Percentiles rank a stretch among this genome's conserved stretches.
Evolutionary conservation across 768 basidiomycete species (phyloP).

Genomic region (Dictyophora rubrovolvata): DNA sequence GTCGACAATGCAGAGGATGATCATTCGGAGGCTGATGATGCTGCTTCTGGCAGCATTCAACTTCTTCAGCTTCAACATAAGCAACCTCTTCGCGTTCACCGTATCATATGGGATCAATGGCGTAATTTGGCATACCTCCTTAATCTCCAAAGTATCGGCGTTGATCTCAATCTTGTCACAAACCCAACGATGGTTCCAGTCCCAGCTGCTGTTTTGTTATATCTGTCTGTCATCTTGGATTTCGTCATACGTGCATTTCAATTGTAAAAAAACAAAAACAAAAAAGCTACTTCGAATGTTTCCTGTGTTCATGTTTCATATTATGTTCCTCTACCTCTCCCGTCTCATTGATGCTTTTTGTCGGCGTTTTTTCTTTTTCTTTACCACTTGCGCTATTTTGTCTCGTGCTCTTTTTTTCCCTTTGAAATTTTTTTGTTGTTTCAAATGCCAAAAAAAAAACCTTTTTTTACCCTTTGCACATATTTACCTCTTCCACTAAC

Average conservation of each 20-base stretch:
- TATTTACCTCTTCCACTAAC: too few relatives aligned
- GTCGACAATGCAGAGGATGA: neutral
- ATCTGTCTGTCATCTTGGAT: constrained; percentile 5
- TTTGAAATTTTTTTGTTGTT: too few relatives aligned
- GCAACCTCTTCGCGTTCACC: neutral
- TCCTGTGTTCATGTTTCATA: neutral
- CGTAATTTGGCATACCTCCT: neutral
- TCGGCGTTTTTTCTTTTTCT: too few relatives aligned
- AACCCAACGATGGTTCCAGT: too few relatives aligned
- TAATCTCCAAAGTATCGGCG: neutral
- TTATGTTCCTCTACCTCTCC: neutral
- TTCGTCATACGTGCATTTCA: constrained; percentile 4
- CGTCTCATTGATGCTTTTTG: neutral
- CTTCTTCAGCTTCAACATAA: neutral
- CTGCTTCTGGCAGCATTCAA: too few relatives aligned
- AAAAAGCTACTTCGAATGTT: neutral
- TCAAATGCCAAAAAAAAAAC: too few relatives aligned
- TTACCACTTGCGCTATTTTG: too few relatives aligned
- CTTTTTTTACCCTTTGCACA: too few relatives aligned
- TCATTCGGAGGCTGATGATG: neutral
- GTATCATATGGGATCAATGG: neutral
- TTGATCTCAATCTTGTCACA: neutral
- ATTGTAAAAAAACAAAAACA: neutral
- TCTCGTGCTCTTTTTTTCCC: too few relatives aligned
- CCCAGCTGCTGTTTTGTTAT: neutral